A percentile compares a stretch with the other conserved stretches of the same genome.
phyloP scores from a whole-genome alignment of 176 grass and related monocot genomes.

The Otatea glauca region DNA sequence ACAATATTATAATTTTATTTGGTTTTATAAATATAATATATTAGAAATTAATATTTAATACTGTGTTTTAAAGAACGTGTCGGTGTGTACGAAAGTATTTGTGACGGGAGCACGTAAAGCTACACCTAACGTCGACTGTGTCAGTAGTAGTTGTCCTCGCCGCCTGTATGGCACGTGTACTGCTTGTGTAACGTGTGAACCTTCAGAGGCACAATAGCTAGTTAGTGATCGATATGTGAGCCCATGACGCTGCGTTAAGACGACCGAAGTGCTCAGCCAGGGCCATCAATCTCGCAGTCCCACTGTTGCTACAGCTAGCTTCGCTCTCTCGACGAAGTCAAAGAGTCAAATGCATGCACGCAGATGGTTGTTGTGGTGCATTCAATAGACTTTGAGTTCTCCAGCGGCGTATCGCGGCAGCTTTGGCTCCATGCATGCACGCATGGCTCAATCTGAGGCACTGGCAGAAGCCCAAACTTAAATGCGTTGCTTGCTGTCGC shows the following conservation, averaged over 20 bases:
- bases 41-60: too few species aligned
- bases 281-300: background rate
- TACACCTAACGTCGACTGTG: background rate
- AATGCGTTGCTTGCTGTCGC: constrained; percentile 22
- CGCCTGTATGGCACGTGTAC: background rate
- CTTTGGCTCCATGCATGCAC: background rate
- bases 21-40: too few species aligned
- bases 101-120: background rate
- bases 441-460: background rate
- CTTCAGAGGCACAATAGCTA: background rate
- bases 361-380: background rate
- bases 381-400: constrained; percentile 44
- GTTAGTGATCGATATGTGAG: background rate
- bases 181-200: background rate
- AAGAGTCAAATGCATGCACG: background rate
- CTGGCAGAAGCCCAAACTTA: constrained; percentile 17
- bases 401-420: background rate
- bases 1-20: too few species aligned
- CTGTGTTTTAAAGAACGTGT: too few species aligned
- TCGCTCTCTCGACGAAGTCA: background rate
- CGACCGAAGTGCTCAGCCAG: constrained; percentile 19
- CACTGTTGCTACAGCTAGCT: background rate
- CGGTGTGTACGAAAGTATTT: too few species aligned
- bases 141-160: background rate
- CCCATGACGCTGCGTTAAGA: background rate